These are phyloP conservation scores for Cucumis variabilis DNA, from an alignment of 331 rosid genomes.

Conservation along the genomic window DNA sequence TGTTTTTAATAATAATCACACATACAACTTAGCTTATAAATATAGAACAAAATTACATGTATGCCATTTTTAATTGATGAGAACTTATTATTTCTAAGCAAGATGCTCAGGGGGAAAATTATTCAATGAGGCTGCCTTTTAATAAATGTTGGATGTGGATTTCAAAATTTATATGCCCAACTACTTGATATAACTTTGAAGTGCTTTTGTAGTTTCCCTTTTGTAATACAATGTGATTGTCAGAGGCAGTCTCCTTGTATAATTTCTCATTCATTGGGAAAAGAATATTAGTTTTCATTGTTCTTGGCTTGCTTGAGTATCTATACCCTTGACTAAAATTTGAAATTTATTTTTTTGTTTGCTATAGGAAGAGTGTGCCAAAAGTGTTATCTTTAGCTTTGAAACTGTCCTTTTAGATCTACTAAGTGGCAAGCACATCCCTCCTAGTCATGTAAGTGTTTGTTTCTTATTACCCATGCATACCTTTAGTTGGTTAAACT, in stretches of 20 bases:
- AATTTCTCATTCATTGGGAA: not conserved
- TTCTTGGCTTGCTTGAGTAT: not conserved
- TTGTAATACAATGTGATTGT: no score
- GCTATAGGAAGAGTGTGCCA: constrained; percentile 71
- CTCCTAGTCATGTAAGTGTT: constrained; percentile 75
- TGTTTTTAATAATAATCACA: not conserved
- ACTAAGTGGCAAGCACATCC: constrained; percentile 89
- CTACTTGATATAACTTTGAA: no score
- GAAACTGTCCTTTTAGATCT: constrained; percentile 90
- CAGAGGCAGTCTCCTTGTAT: not conserved
- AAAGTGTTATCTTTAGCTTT: constrained; percentile 82
- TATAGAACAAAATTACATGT: not conserved
- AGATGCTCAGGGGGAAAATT: not conserved
- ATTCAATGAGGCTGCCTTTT: no score
- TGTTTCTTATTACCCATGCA: not conserved
- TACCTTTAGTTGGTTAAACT: not conserved
- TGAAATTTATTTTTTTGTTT: not conserved
- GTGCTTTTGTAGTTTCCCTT: no score
- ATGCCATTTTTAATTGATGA: not conserved
- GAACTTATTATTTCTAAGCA: not conserved
- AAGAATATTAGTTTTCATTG: not conserved
- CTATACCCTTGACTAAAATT: not conserved
- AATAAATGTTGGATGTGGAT: no score
- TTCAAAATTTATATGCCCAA: no score
- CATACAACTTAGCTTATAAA: not conserved